Percentiles rank a stretch among this genome's conserved stretches.
Conservation (phyloP, 1,284 basidiomycete species). For the Leccinum angustisporum region DNA sequence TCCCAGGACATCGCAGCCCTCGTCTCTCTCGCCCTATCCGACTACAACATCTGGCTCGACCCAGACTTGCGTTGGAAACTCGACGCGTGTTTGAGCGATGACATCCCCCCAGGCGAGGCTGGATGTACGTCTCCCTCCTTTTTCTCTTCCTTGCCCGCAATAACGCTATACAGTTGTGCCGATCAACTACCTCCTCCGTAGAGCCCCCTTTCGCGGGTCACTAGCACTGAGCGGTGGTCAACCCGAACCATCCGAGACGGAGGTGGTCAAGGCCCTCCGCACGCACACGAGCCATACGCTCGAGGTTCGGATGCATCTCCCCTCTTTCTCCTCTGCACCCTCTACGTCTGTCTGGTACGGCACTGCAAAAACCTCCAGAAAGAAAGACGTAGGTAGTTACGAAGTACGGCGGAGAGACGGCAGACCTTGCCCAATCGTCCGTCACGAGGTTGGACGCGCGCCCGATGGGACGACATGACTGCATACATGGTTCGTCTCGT, state of each 20-base stretch:
- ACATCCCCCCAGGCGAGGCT: conserved; percentile 30
- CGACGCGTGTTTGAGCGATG: conserved; percentile 32
- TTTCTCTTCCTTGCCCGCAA: background rate
- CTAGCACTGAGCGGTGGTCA: conserved; percentile 16
- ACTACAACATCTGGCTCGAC: conserved; percentile 61
- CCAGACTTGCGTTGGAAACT: conserved; percentile 50
- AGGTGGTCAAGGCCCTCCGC: conserved; percentile 56
- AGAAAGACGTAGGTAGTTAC: conserved; percentile 44
- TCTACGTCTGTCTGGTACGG: conserved; percentile 41
- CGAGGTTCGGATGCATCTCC: conserved; percentile 62
- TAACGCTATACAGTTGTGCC: conserved; percentile 48
- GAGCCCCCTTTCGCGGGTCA: conserved; percentile 36
- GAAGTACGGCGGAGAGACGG: conserved; percentile 58
- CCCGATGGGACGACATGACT: conserved; percentile 60
- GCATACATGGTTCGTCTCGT: conserved; percentile 60
- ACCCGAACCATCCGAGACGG: conserved; percentile 43
- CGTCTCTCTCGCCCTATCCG: conserved; percentile 59
- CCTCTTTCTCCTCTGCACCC: conserved; percentile 39
- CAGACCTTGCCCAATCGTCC: conserved; percentile 22
- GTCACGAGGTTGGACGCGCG: conserved; percentile 37
- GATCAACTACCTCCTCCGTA: conserved; percentile 49
- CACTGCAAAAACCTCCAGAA: conserved; percentile 29
- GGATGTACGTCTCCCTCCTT: conserved; percentile 42
- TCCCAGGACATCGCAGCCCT: conserved; percentile 50
- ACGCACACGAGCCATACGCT: conserved; percentile 41